Conservation (phyloP, 192 early-diverging fungal genomes). For the Linnemannia elongata region DNA sequence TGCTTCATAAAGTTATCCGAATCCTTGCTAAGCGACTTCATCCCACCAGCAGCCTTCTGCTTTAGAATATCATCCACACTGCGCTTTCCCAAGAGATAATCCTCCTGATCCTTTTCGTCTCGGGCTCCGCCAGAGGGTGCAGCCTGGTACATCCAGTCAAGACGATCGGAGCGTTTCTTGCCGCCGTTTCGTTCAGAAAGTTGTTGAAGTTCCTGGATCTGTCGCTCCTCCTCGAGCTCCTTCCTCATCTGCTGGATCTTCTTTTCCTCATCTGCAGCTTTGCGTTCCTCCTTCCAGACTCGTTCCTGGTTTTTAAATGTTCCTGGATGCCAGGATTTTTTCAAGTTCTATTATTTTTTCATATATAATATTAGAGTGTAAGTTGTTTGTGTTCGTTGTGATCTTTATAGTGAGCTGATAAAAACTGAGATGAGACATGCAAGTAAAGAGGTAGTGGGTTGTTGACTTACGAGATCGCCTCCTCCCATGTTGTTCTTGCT, state of each 20-base stretch:
- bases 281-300: conserved; percentile 88
- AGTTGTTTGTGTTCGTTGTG: background rate
- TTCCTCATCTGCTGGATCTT: conserved; percentile 92
- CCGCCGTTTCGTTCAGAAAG: conserved; percentile 80
- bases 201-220: conserved; percentile 85
- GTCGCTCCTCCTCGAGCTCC: conserved; percentile 92
- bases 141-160: conserved; percentile 98
- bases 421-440: background rate
- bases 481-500: conserved; percentile 60
- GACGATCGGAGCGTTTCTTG: conserved; percentile 74
- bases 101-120: conserved; percentile 82
- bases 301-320: conserved; percentile 93
- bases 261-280: conserved; percentile 86
- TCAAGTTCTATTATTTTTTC: conserved; percentile 75
- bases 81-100: conserved; percentile 91
- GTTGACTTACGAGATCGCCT: conserved; percentile 60
- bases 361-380: background rate
- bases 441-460: background rate
- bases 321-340: conserved; percentile 98
- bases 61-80: conserved; percentile 77
- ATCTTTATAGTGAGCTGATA: too few species aligned
- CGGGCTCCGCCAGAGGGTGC: conserved; percentile 65
- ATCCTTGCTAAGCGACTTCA: conserved; percentile 38
- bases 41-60: conserved; percentile 50
- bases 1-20: conserved; percentile 38